Evolutionary conservation across 768 basidiomycete species (phyloP).

Genomic region (Trametes punicea): DNA sequence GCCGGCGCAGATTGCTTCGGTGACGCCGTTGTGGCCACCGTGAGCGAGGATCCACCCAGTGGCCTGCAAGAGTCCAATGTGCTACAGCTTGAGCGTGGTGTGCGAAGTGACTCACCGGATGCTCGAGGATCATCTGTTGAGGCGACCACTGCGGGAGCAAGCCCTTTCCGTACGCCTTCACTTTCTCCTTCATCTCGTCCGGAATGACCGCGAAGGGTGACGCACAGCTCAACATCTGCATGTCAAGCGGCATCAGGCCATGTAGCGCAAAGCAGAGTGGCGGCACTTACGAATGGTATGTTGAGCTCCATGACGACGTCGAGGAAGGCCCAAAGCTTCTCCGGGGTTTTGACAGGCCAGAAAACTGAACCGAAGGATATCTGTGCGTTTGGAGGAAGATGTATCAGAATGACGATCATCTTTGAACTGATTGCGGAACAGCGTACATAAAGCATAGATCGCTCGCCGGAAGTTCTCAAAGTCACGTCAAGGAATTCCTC

Average conservation of each 20-base stretch:
- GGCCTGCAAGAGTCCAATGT: not conserved
- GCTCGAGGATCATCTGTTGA: constrained; percentile 15
- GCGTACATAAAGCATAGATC: constrained; percentile 13
- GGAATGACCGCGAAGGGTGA: constrained; percentile 13
- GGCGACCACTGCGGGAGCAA: constrained; percentile 14
- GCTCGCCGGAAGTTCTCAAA: constrained; percentile 17
- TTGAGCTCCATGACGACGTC: constrained; percentile 20
- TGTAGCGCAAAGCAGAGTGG: not conserved
- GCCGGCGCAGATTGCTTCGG: constrained; percentile 24
- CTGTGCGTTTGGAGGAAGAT: too few species aligned
- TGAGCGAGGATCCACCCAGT: constrained; percentile 26
- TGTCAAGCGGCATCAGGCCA: too few species aligned
- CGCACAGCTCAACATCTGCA: constrained; percentile 16
- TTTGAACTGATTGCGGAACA: too few species aligned
- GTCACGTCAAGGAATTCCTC: constrained; percentile 19
- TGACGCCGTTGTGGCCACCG: constrained; percentile 26
- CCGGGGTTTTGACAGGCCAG: constrained; percentile 20
- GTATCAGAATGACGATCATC: too few species aligned
- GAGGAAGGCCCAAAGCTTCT: constrained; percentile 20
- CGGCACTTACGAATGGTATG: constrained; percentile 20
- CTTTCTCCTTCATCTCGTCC: constrained; percentile 10
- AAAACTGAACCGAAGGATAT: constrained; percentile 21
- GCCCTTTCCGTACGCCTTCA: constrained; percentile 9
- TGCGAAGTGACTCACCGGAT: not conserved
- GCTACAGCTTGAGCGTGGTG: not conserved